Evolutionary conservation across 148 eudicot species (phyloP).

Genomic region (Nepenthes mirabilis): DNA sequence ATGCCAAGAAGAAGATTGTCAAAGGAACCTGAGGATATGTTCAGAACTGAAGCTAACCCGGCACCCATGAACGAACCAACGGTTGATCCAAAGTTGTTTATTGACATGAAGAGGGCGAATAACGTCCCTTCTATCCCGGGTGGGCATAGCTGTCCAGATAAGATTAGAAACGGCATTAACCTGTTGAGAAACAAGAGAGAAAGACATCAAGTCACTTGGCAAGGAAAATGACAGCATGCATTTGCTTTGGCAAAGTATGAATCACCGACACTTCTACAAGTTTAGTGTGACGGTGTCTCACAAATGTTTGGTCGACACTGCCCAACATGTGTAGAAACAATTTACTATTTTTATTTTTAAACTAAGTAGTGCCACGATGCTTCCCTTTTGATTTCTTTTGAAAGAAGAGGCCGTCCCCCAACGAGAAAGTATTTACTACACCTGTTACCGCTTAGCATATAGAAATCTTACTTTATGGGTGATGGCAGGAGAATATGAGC

Average conservation of each 20-base stretch:
- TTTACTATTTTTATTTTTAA: too few relatives aligned
- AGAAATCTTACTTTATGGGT: too few relatives aligned
- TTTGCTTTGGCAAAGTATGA: too few relatives aligned
- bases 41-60: conserved; percentile 63
- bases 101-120: conserved; percentile 97
- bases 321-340: too few relatives aligned
- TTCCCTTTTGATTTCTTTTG: too few relatives aligned
- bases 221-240: neutral
- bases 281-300: neutral
- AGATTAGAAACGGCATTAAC: conserved; percentile 94
- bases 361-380: too few relatives aligned
- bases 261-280: too few relatives aligned
- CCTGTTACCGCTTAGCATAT: too few relatives aligned
- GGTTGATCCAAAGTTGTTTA: conserved; percentile 78
- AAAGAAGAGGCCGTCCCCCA: too few relatives aligned
- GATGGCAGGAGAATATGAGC: too few relatives aligned
- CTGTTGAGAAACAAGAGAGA: conserved; percentile 25
- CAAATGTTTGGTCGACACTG: neutral
- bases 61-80: conserved; percentile 77
- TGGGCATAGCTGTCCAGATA: conserved; percentile 95
- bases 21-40: conserved; percentile 84
- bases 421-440: too few relatives aligned
- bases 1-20: conserved; percentile 68
- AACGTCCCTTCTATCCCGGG: conserved; percentile 98
- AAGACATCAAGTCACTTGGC: neutral